Base-by-base conservation (phyloP, 176 grass and related monocot species). In the Alopecurus myosuroides region DNA sequence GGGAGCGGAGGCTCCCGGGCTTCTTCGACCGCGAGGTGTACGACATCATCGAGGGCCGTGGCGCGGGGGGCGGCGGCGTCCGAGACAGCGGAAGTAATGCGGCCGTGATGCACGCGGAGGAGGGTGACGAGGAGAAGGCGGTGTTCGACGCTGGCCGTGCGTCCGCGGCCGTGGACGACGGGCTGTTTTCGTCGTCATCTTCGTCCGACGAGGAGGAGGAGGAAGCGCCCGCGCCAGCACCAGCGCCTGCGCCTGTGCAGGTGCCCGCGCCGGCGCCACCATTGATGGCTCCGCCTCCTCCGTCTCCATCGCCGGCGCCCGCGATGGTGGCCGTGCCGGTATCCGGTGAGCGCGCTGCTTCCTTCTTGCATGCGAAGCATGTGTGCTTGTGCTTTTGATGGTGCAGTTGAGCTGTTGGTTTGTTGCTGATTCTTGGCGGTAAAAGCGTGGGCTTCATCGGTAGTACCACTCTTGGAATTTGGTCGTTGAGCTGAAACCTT, bases 1-100 rank as follows among this genome's bases (percentile, higher is more conserved):
- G 92, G 49, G 97, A 99, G 90, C 75, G 94, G 78, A 76, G 84
- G 17, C 82, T 99, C 34, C 97, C 97, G 83, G 97, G 97, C 6
- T 99, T 99, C 91, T 99, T 94, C 44, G 94, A 99, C 88, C 85
- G 90, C 40, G 97, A 99, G 86, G 94, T 96, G 20, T 99, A 89
- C 80, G 97, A 99, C 77, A 94, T 96, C 79, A 86, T 99, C 79
- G 91, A 99, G 53, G 93, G 93, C 0, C 81, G 89, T 7, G 71
- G 33, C 35, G 29, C 50, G 14, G 79, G 66, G 9, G 17, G 51
- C 19, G 56, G 41, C 3, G 58, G 60, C 6, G 42, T 74, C 41
- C 42, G 67, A 6, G 79, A 60, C 30, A 6, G 34, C 20, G 56
- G 20, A 4, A 30, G 19, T n/a, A 89, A 85, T 81, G 65, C 62